Evolutionary conservation across 2,329 filamentous ascomycete species (phyloP).

Genomic region (Dothideomycetidae sp.): DNA sequence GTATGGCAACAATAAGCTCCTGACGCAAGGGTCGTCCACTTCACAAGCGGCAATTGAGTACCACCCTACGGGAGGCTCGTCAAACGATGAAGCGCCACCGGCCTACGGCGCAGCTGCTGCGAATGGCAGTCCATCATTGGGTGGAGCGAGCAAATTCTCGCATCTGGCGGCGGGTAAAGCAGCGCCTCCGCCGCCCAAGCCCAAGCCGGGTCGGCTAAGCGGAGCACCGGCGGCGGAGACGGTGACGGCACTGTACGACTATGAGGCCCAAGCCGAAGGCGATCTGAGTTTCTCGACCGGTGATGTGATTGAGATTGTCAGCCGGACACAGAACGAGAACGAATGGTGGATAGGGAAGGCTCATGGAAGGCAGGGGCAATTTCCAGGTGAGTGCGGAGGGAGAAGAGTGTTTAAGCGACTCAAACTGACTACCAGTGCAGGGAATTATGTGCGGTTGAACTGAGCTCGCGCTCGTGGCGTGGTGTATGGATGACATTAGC

Average conservation of each 20-base stretch:
- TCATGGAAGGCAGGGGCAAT: slow-evolving; percentile 71
- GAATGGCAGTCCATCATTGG: slow-evolving; percentile 9
- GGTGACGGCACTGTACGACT: slow-evolving; percentile 87
- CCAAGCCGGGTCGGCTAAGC: slow-evolving; percentile 57
- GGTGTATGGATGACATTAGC: slow-evolving; percentile 6
- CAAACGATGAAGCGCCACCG: slow-evolving; percentile 20
- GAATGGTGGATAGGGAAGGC: slow-evolving; percentile 93
- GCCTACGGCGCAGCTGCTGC: slow-evolving; percentile 11
- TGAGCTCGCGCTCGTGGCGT: slow-evolving; percentile 1
- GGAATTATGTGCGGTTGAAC: slow-evolving; percentile 36
- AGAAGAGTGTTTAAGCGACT: background rate
- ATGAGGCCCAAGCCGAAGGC: slow-evolving; percentile 85
- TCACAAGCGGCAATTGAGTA: slow-evolving; percentile 9
- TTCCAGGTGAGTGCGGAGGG: slow-evolving; percentile 57
- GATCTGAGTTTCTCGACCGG: slow-evolving; percentile 83
- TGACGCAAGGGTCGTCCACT: slow-evolving; percentile 11
- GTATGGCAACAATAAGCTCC: slow-evolving; percentile 21
- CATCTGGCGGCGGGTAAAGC: slow-evolving; percentile 31
- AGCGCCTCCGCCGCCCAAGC: slow-evolving; percentile 37
- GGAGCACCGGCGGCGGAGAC: slow-evolving; percentile 54
- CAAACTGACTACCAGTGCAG: slow-evolving; percentile 15
- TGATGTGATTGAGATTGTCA: slow-evolving; percentile 78
- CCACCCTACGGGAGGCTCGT: slow-evolving; percentile 3
- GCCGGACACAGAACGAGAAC: slow-evolving; percentile 74
- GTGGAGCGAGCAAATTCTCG: slow-evolving; percentile 27